Conservation (phyloP, 2,329 filamentous ascomycete genomes). For the Ascochyta koolunga region DNA sequence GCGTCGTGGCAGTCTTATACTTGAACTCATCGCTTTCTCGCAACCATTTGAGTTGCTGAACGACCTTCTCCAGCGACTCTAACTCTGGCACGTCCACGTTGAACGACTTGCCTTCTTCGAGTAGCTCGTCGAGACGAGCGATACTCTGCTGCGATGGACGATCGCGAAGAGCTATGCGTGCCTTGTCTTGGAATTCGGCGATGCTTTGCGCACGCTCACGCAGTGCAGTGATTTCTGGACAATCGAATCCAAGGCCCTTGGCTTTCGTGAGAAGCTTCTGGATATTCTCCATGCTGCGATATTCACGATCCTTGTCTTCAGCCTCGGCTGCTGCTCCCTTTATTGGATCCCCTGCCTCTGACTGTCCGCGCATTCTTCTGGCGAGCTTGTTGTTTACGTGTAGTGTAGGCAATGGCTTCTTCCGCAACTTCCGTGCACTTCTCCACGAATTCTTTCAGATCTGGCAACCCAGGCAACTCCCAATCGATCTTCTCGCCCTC, state of each 20-base stretch:
- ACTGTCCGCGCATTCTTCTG: constrained; percentile 91
- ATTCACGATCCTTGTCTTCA: constrained; percentile 82
- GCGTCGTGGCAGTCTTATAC: constrained; percentile 66
- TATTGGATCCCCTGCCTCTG: constrained; percentile 73
- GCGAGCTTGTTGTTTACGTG: constrained; percentile 95
- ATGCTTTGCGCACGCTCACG: constrained; percentile 86
- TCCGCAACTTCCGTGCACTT: constrained; percentile 98
- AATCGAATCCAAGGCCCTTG: constrained; percentile 88
- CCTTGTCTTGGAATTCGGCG: constrained; percentile 80
- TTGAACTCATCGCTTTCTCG: constrained; percentile 72
- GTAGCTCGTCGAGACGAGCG: constrained; percentile 82
- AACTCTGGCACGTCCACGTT: constrained; percentile 92
- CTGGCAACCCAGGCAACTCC: constrained; percentile 79
- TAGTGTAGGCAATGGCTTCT: constrained; percentile 93
- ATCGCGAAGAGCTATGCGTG: constrained; percentile 71
- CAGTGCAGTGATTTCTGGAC: constrained; percentile 84
- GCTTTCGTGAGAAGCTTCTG: constrained; percentile 82
- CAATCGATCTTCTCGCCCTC: constrained; percentile 97
- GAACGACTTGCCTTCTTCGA: constrained; percentile 88
- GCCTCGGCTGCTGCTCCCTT: constrained; percentile 68
- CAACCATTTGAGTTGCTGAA: constrained; percentile 89
- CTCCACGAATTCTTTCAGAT: constrained; percentile 88
- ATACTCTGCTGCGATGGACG: constrained; percentile 56
- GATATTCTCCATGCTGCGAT: constrained; percentile 88
- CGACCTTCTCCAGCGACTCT: constrained; percentile 76